phyloP scores from a whole-genome alignment of 495 filamentous ascomycete genomes.

The Aspergillus cavernicola region DNA sequence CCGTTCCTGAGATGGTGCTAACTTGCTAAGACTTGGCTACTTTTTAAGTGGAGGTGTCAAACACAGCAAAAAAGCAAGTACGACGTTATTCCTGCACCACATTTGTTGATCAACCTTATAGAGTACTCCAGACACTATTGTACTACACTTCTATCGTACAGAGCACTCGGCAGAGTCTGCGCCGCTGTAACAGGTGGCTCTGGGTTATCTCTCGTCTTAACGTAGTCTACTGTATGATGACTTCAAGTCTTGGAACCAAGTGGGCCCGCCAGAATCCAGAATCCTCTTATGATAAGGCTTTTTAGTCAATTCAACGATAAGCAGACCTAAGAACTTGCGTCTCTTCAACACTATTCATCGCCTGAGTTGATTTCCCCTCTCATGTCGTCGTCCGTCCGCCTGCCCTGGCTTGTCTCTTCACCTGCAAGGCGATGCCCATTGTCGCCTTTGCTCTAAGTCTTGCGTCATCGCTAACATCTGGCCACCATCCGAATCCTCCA shows the following conservation, averaged over 20 bases:
- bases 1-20: not conserved
- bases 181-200: not conserved
- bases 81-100: not conserved
- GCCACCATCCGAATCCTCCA: not conserved
- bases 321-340: not conserved
- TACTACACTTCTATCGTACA: too few species aligned
- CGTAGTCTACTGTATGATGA: not conserved
- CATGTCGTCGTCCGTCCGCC: not conserved
- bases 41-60: slow-evolving; percentile 1
- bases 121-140: too few species aligned
- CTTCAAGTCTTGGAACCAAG: slow-evolving; percentile 6
- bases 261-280: slow-evolving; percentile 15
- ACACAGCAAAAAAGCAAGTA: not conserved
- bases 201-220: too few species aligned
- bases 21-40: not conserved
- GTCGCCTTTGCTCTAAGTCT: slow-evolving; percentile 9
- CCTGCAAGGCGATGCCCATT: slow-evolving; percentile 15
- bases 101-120: not conserved
- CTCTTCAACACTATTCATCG: too few species aligned
- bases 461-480: slow-evolving; percentile 21
- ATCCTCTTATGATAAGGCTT: slow-evolving; percentile 21
- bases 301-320: slow-evolving; percentile 19
- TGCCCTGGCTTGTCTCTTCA: not conserved
- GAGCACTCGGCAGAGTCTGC: too few species aligned
- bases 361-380: slow-evolving; percentile 2